Percentiles rank a stretch among this genome's conserved stretches.
Conservation (phyloP, 768 basidiomycete species). For the Cyclocybe cylindracea region DNA sequence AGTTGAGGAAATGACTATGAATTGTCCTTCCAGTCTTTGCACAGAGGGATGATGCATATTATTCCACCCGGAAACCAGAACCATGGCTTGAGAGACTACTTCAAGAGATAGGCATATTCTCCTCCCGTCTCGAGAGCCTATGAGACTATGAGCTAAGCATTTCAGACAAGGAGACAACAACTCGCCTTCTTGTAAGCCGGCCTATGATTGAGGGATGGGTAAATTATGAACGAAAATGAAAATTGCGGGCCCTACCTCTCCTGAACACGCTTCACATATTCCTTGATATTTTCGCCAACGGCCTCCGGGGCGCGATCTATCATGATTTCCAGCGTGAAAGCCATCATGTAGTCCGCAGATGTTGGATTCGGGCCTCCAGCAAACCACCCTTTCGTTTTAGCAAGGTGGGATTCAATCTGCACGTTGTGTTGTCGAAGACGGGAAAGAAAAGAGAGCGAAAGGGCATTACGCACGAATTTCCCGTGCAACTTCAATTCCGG, state of each 20-base stretch:
- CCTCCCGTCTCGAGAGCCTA: slow-evolving; percentile 34
- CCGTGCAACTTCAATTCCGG: slow-evolving; percentile 27
- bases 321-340: slow-evolving; percentile 22
- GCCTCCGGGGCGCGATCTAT: slow-evolving; percentile 12
- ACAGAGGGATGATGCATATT: no score
- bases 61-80: no score
- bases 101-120: slow-evolving; percentile 23
- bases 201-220: neutral
- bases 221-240: neutral
- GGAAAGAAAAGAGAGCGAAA: neutral
- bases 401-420: slow-evolving; percentile 19
- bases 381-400: slow-evolving; percentile 11
- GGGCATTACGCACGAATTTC: slow-evolving; percentile 19
- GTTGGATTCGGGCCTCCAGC: slow-evolving; percentile 13
- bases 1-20: no score
- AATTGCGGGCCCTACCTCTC: slow-evolving; percentile 12
- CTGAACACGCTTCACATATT: slow-evolving; percentile 22
- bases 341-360: slow-evolving; percentile 27
- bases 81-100: neutral
- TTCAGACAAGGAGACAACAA: neutral
- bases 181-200: slow-evolving; percentile 13
- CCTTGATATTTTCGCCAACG: slow-evolving; percentile 17
- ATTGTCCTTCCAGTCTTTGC: no score
- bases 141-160: neutral
- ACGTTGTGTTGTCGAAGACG: neutral